Percentiles rank a stretch among this genome's conserved stretches.
Evolutionary conservation across 169 alveolate genomes (phyloP).

Genomic region (Plasmodium knowlesi): DNA sequence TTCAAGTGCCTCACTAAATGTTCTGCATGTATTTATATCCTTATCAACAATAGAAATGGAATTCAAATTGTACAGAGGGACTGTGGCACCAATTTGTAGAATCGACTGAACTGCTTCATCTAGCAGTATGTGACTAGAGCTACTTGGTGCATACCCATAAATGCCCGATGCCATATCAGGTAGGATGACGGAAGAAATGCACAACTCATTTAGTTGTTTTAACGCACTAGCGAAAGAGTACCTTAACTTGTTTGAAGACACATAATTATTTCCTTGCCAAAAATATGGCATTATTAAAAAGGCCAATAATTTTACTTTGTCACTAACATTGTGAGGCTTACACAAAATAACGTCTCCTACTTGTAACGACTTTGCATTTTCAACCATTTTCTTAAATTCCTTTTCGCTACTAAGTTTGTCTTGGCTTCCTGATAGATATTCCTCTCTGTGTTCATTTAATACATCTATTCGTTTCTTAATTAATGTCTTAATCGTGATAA

Average conservation of each 20-base stretch:
- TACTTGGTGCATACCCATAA: conserved; percentile 47
- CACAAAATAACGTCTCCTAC: conserved; percentile 62
- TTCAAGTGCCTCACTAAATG: conserved; percentile 59
- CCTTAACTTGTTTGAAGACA: conserved; percentile 70
- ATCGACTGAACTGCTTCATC: conserved; percentile 56
- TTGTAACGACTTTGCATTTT: conserved; percentile 59
- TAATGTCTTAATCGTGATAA: conserved; percentile 36
- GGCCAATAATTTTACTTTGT: conserved; percentile 66
- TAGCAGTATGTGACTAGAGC: conserved; percentile 32
- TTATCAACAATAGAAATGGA: conserved; percentile 61
- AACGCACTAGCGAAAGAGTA: conserved; percentile 62
- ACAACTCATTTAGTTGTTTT: conserved; percentile 65
- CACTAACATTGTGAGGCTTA: conserved; percentile 65
- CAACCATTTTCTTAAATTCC: conserved; percentile 26
- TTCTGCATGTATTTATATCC: conserved; percentile 64
- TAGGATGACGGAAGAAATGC: conserved; percentile 59
- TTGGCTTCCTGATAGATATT: neutral
- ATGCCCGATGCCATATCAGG: conserved; percentile 72
- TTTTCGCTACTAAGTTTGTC: conserved; percentile 13
- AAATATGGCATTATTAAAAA: conserved; percentile 75
- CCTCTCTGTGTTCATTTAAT: conserved; percentile 61
- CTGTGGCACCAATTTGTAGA: conserved; percentile 33
- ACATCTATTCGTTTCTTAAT: conserved; percentile 72
- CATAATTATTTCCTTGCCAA: conserved; percentile 74
- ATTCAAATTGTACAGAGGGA: conserved; percentile 66